Percentiles rank a stretch among this genome's conserved stretches.
phyloP scores from a whole-genome alignment of 2,329 filamentous ascomycete genomes.

The Magnaporthales sp. region DNA sequence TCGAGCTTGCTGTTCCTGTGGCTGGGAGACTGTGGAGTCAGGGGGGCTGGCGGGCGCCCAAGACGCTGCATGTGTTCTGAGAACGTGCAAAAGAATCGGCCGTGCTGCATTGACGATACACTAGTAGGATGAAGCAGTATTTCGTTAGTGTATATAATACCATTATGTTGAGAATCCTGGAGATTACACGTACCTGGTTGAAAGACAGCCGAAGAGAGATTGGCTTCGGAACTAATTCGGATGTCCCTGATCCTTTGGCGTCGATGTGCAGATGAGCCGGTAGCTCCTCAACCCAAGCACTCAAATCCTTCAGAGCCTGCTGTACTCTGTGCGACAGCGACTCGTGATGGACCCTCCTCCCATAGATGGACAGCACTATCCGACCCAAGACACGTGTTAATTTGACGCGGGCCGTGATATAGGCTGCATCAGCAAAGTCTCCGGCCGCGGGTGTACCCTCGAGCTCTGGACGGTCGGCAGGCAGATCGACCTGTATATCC shows the following conservation, averaged over 20 bases:
- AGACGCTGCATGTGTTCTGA: conserved; percentile 13
- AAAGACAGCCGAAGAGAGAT: conserved; percentile 2
- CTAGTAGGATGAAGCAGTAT: conserved; percentile 13
- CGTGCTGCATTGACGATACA: conserved; percentile 25
- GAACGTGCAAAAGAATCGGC: conserved; percentile 20
- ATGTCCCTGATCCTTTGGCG: neutral
- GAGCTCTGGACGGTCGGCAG: conserved; percentile 21
- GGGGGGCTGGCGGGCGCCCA: neutral
- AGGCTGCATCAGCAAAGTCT: conserved; percentile 24
- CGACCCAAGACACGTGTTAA: conserved; percentile 24
- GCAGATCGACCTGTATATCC: conserved; percentile 35
- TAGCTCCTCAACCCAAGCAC: conserved; percentile 21
- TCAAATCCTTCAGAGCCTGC: conserved; percentile 20
- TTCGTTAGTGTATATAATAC: neutral
- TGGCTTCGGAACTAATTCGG: neutral
- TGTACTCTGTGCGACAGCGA: conserved; percentile 23
- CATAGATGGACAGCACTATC: conserved; percentile 23
- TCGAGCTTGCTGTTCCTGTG: neutral
- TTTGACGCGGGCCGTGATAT: conserved; percentile 25
- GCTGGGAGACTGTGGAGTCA: neutral
- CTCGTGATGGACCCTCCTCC: conserved; percentile 17
- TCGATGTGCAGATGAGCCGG: conserved; percentile 22
- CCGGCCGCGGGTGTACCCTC: conserved; percentile 9
- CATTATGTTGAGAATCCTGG: neutral
- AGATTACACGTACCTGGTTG: conserved; percentile 4